Base-by-base conservation (phyloP, 495 filamentous ascomycete species). In the Amniculicola lignicola region DNA sequence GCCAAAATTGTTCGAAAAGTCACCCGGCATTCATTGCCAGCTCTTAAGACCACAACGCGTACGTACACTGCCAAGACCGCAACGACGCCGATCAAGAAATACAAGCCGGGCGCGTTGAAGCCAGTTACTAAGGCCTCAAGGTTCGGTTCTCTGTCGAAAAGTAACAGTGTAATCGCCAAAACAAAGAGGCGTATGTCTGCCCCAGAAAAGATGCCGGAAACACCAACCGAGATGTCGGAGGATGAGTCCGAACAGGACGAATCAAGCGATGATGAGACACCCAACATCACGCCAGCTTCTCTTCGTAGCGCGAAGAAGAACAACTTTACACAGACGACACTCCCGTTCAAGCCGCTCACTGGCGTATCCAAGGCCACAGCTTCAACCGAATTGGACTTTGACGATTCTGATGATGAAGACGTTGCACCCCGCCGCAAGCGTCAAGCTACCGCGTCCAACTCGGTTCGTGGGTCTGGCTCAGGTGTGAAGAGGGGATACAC, bases 241-340 rank as follows among this genome's bases (percentile, higher is more conserved):
- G n/a, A 7, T 33, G 7, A 33, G 7, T 9, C 29, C 29, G n/a
- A n/a, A n/a, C 7, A 33, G n/a, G 9, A 33, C 7, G 29, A 33
- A n/a, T 33, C 7, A 33, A 33, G 9, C 7, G 53, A 57, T 1
- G 46, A 51, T 15, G 38, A 51, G 15, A 48, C 49, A 33, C 49
- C 44, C 21, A 60, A 54, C 21, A 54, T 60, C 24, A 60, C 57
- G n/a, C 57, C 57, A 4, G 50, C 49, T 14, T 60, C 57, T 12
- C 49, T 60, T 1, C 49, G 57, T 23, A 54, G 49, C 37, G 49
- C 57, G 3, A 35, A 10, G 22, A 27, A 5, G 5, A 57, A 48
- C 24, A 19, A 29, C 16, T 28, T 57, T 7, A 57, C 7, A 11
- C 54, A 57, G 37, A 40, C 44, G 1, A 41, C 41, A 27, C 54